Base-by-base conservation (phyloP, 257 asterid species). In the Verbascum thapsus region DNA sequence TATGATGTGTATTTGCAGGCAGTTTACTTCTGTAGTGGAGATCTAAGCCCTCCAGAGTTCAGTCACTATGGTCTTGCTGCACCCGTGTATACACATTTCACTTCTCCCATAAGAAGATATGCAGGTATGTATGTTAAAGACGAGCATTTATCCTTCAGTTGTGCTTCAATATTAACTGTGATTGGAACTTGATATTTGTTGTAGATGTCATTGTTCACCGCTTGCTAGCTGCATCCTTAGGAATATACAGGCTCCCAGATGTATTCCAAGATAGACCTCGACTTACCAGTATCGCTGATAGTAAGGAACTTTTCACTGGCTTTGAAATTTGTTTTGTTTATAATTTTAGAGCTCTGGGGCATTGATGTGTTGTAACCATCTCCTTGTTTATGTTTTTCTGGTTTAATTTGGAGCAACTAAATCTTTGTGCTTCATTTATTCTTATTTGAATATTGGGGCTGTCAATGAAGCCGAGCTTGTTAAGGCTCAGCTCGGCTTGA, bases 71-170 rank as follows among this genome's bases (percentile, higher is more conserved):
- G 99, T 75, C 95, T 94, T 67, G 97, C 97, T 58, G 76, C 97
- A 38, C 92, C 95, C 13, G 63, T 90, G 15, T 94, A 94, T 74
- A 94, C 99, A 55, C 99, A 94, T 81, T 94, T 94, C 81, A 94
- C 99, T 70, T 94, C 99, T 67, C 99, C 99, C 43, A 90, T 94
- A 35, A 82, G 99, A 76, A 83, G 99, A 90, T 94, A 90, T 70
- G 99, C 99, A 34, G 99, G 99, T 87, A 74, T 53, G 12, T 45
- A 26, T 26, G 32, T 40, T 11, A 44, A 57, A 66, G 30, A 39
- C 20, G 53, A n/a, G 48, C 68, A 61, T 59, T n/a, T 53, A 52
- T 69, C 30, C 11, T 72, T 54, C 51, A 61, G 12, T 68, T 70
- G 42, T 64, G 57, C 65, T 57, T 59, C 44, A 30, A 61, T 52